Evolutionary conservation across 768 basidiomycete genomes (phyloP), one percentile per base, ranked within the genome.

Genomic region (Mrakia gelida): DNA sequence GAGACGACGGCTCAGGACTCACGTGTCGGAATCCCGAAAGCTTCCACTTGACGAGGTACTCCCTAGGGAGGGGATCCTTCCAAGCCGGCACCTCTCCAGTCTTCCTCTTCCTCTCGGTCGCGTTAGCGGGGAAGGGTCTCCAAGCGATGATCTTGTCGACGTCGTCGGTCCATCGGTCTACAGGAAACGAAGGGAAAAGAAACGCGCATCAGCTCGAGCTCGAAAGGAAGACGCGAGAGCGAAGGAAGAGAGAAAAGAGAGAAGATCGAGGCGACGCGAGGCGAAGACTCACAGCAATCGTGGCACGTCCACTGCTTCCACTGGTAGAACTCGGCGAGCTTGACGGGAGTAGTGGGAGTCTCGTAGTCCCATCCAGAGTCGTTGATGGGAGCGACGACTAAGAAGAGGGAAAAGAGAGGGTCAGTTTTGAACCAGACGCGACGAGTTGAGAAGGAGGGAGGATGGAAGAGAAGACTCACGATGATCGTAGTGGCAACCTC

Each of bases 1-100:
- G 26, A 49, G 38, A 49, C 52, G 38, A 23, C 21, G 10, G n/a
- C 62, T 91, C 89, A 18, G 45, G 26, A 80, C 83, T 78, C 70
- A 84, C 84, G 81, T 84, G 84, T 74, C 92, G 86, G 84, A 92
- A 98, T 80, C 94, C 92, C 65, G 91, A 86, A 59, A 87, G 89
- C 13, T 84, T 84, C 94, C 94, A 98, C 83, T 98, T 98, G 75
- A 98, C 89, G 18, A 98, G 89, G 83, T 98, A 98, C 84, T 96
- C 93, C 63, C 95, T 86, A n/a, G 92, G 93, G 23, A 95, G 87
- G 49, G 85, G 81, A 34, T 86, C 83, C 83, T 90, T 94, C 83
- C 87, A 87, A 80, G 89, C 85, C 0, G 88, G 86, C 3, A 85
- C 81, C 73, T 87, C 85, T 70, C 86, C 86, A 10, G 80, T 71